These are phyloP conservation scores for Pigoraptor vietnamica DNA, from an alignment of 78 protist species.

Conservation along the genomic window DNA sequence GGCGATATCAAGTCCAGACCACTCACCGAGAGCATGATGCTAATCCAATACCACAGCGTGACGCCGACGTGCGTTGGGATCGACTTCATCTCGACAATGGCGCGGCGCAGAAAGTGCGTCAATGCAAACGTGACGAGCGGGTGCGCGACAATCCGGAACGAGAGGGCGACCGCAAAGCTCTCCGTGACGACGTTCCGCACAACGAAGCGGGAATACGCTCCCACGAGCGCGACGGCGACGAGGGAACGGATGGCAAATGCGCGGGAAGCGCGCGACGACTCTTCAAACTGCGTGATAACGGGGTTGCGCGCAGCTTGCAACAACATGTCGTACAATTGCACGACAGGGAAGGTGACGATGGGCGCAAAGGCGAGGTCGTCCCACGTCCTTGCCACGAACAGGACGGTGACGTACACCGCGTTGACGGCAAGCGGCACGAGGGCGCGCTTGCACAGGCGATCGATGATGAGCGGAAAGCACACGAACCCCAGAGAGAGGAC, in stretches of 20 bases:
- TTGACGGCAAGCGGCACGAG: background rate
- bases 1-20: no score
- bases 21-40: background rate
- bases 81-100: background rate
- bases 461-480: background rate
- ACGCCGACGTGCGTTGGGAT: background rate
- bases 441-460: background rate
- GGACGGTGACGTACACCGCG: background rate
- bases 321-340: background rate
- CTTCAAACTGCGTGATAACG: background rate
- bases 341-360: background rate
- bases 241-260: background rate
- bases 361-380: background rate
- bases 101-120: background rate
- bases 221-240: background rate
- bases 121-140: background rate
- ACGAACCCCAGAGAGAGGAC: background rate
- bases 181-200: background rate
- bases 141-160: background rate
- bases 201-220: background rate
- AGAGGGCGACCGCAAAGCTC: background rate
- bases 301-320: background rate
- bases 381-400: background rate
- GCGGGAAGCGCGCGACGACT: background rate
- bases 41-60: background rate